Evolutionary conservation across 768 basidiomycete species (phyloP).

Genomic region (Gautieria morchelliformis): DNA sequence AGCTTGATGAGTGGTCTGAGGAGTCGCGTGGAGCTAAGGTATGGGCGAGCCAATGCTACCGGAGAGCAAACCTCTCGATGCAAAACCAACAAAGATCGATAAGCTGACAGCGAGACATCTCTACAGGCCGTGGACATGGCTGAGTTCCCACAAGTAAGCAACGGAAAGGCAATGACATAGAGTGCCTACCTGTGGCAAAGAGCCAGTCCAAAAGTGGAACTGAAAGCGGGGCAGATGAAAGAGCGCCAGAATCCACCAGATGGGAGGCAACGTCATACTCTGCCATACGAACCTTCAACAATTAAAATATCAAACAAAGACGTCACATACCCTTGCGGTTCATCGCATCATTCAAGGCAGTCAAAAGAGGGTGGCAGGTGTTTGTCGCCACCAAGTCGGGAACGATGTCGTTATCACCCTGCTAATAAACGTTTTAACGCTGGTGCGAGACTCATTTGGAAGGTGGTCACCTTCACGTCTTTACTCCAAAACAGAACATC

Average conservation of each 20-base stretch:
- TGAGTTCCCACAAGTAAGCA: background rate
- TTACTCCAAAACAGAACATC: conserved; percentile 26
- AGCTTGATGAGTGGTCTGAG: background rate
- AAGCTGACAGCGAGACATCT: background rate
- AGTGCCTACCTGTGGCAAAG: background rate
- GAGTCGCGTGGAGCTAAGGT: background rate
- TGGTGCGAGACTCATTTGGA: background rate
- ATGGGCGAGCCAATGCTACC: background rate
- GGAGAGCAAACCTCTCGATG: background rate
- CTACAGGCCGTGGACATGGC: background rate
- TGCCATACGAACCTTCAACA: background rate
- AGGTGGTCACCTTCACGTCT: conserved; percentile 10
- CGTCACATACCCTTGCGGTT: background rate
- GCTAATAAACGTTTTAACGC: background rate
- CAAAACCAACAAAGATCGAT: background rate
- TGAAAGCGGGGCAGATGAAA: background rate
- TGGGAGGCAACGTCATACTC: background rate
- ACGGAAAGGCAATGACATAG: background rate
- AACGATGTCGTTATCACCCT: background rate
- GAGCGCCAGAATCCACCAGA: conserved; percentile 3
- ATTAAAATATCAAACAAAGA: background rate
- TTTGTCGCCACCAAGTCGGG: background rate
- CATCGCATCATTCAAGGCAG: background rate
- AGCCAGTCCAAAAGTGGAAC: background rate
- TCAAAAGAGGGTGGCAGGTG: background rate